Base-by-base conservation (phyloP, 2,329 filamentous ascomycete genomes). In the Tolypocladium amazonense region DNA sequence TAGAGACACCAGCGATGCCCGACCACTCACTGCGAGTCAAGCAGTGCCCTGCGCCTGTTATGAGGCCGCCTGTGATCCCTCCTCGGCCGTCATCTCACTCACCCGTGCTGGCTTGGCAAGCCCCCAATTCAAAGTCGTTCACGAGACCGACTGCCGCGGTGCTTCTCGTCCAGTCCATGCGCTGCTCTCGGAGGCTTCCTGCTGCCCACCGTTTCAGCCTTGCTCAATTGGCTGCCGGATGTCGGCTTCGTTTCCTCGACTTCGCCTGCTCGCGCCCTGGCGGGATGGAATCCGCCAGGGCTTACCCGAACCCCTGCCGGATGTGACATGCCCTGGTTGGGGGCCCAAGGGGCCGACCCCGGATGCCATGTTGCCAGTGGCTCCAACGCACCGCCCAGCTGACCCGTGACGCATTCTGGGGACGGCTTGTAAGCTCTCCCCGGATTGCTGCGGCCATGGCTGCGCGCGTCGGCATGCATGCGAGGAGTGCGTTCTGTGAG, bases 311-410 rank as follows among this genome's bases (percentile, higher is more conserved):
- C 55, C 37, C 55, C 27, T 20, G 39, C 38, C 33, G 33, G 33
- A 59, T 38, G 37, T 53, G 45, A 37, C 57, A 25, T 43, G 38
- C 55, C 55, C 11, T 56, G 38, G 55, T 43, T 56, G 55, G 55
- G 55, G 55, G 33, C 33, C 33, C 33, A 35, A 35, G 33, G 33
- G 33, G 55, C 55, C 38, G 55, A n/a, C 55, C 52, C 47, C 30
- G 43, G 41, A 39, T 57, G 57, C 57, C 57, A 59, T 56, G 59
- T 39, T 55, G 38, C 23, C 59, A 61, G 57, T 62, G 62, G 60
- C 41, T 60, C 62, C 62, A 62, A 45, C 62, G 50, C 62, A 63
- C 58, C 61, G 58, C 55, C 59, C 61, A 58, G 59, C 61, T 64
- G 62, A 64, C 62, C 62, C 45, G 62, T 59, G 60, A 62, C 57